Percentiles rank a stretch among this genome's conserved stretches.
phyloP scores from a whole-genome alignment of 768 basidiomycete genomes.

The Phlebiopsis flavidoalba region DNA sequence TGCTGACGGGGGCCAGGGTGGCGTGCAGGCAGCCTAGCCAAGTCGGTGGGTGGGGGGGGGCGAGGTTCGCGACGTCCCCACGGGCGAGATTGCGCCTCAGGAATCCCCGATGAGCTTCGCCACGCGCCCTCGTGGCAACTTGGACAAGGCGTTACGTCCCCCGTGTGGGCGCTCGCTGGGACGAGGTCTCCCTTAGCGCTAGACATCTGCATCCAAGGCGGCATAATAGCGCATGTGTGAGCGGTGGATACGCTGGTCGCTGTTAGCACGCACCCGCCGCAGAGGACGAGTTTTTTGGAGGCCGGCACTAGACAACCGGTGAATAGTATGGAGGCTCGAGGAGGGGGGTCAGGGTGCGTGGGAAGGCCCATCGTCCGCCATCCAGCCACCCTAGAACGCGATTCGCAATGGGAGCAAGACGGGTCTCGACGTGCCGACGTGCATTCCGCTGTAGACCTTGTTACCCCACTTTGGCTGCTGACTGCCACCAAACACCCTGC shows the following conservation, averaged over 20 bases:
- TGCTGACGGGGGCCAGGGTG: too few species aligned
- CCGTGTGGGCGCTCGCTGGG: too few species aligned
- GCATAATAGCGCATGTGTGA: too few species aligned
- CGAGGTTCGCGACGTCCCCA: background rate
- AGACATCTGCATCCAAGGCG: too few species aligned
- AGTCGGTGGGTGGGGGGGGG: too few species aligned
- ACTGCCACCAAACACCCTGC: background rate
- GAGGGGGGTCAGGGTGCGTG: too few species aligned
- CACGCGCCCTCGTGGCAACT: slow-evolving; percentile 8
- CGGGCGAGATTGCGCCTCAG: background rate
- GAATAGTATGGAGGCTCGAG: slow-evolving; percentile 6
- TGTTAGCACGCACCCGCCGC: too few species aligned
- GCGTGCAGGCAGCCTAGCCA: too few species aligned
- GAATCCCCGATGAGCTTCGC: slow-evolving; percentile 2
- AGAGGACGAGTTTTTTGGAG: background rate
- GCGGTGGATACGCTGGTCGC: too few species aligned
- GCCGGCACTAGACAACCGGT: slow-evolving; percentile 5
- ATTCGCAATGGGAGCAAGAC: slow-evolving; percentile 8
- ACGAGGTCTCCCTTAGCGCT: too few species aligned
- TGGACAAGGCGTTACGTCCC: slow-evolving; percentile 11
- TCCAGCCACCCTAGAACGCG: slow-evolving; percentile 10
- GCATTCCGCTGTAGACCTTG: background rate
- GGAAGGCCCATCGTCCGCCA: slow-evolving; percentile 8
- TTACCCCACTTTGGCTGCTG: background rate
- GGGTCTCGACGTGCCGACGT: slow-evolving; percentile 1